These are phyloP conservation scores for Ascoidea rubescens DNA, from an alignment of 805 yeast genomes.

Conservation along the genomic window DNA sequence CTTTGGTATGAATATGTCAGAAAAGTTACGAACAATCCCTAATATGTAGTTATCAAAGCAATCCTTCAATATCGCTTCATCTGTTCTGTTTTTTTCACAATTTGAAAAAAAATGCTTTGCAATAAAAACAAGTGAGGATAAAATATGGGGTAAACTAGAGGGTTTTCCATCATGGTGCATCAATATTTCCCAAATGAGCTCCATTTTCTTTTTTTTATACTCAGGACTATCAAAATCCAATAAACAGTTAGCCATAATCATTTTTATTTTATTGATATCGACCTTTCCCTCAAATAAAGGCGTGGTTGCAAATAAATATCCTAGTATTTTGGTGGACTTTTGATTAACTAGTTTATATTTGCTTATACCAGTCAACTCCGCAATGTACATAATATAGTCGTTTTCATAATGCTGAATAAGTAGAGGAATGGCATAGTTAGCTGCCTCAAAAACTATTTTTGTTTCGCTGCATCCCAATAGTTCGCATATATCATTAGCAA, in stretches of 20 bases:
- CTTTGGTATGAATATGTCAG: slow-evolving; percentile 64
- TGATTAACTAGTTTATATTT: too few species aligned
- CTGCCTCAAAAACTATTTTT: neutral
- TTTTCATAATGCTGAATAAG: neutral
- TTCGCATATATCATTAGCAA: neutral
- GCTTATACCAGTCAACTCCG: neutral
- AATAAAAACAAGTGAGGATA: neutral
- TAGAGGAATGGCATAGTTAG: neutral
- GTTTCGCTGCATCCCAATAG: neutral
- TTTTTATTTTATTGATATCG: too few species aligned
- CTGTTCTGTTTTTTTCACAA: slow-evolving; percentile 15
- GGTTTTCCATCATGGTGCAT: neutral
- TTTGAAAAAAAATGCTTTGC: slow-evolving; percentile 12
- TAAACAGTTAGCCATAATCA: neutral
- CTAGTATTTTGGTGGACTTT: neutral
- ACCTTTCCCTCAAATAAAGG: neutral
- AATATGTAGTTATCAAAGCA: slow-evolving; percentile 47
- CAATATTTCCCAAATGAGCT: neutral
- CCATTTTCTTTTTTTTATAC: neutral
- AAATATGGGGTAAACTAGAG: too few species aligned
- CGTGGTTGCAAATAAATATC: neutral
- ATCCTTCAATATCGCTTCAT: slow-evolving; percentile 20
- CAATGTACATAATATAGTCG: neutral
- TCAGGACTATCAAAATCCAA: neutral
- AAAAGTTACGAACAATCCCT: slow-evolving; percentile 66